phyloP scores from a whole-genome alignment of 345 rosid genomes.

The Abelmoschus esculentus region DNA sequence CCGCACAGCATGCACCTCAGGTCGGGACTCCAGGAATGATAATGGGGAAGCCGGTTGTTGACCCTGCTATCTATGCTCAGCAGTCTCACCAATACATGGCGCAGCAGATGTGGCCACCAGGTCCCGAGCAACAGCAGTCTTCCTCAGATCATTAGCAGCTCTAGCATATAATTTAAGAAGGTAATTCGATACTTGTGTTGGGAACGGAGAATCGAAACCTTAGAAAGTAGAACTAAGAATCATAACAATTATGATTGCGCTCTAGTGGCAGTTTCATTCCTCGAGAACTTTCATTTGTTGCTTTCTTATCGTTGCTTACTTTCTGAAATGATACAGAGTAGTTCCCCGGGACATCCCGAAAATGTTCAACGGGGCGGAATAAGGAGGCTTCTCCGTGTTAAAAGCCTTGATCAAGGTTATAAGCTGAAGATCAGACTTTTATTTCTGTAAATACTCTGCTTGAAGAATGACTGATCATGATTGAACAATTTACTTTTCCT shows the following conservation, averaged over 20 bases:
- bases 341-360: constrained; percentile 1
- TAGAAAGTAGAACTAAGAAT: neutral
- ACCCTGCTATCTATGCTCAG: constrained; percentile 53
- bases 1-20: constrained; percentile 52
- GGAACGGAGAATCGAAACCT: neutral
- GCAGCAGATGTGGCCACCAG: constrained; percentile 75
- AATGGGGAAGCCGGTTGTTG: constrained; percentile 72
- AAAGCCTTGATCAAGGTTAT: constrained; percentile 18
- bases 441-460: constrained; percentile 21
- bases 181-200: neutral
- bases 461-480: constrained; percentile 18
- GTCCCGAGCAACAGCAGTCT: constrained; percentile 68
- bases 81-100: constrained; percentile 60
- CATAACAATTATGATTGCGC: neutral
- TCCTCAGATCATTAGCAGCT: constrained; percentile 44
- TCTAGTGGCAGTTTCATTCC: neutral
- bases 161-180: constrained; percentile 10
- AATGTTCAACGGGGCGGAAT: constrained; percentile 6
- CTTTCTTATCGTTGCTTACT: neutral
- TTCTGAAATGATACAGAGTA: neutral
- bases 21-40: constrained; percentile 74
- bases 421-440: constrained; percentile 14
- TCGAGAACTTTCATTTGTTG: neutral
- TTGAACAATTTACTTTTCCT: constrained; percentile 1
- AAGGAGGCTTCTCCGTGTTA: constrained; percentile 9